These are phyloP conservation scores for Paecilomyces sp. DNA, from an alignment of 2,329 filamentous ascomycete species.

Conservation along the genomic window DNA sequence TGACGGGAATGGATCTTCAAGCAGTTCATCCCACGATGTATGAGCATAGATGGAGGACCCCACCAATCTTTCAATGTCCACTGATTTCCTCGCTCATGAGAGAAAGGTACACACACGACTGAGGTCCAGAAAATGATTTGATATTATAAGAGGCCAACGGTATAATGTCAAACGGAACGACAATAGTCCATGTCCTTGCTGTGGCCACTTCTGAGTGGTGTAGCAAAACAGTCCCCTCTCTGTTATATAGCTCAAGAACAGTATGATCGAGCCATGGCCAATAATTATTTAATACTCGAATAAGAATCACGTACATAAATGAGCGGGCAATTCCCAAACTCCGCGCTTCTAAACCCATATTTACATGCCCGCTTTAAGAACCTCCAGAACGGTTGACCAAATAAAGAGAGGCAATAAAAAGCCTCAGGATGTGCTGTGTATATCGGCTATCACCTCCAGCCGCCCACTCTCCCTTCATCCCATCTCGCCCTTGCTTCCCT, in stretches of 20 bases:
- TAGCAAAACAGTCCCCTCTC: too few species aligned
- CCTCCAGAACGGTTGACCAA: not conserved
- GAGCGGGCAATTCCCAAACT: not conserved
- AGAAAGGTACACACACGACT: too few species aligned
- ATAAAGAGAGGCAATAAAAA: not conserved
- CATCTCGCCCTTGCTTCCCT: constrained; percentile 85
- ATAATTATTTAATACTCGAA: not conserved
- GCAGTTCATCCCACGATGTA: not conserved
- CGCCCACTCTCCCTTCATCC: constrained; percentile 92
- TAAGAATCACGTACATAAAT: not conserved
- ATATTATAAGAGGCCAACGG: too few species aligned
- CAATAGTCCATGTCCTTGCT: too few species aligned
- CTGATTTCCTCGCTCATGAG: too few species aligned
- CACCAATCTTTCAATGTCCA: not conserved
- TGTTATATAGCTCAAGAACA: too few species aligned
- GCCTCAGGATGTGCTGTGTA: not conserved
- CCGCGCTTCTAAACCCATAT: not conserved
- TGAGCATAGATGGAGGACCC: not conserved
- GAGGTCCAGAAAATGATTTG: too few species aligned
- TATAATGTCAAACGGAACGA: too few species aligned
- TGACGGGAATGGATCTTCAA: not conserved
- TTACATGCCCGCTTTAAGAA: not conserved
- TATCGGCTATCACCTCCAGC: constrained; percentile 64
- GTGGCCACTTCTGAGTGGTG: too few species aligned
- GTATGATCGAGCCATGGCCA: not conserved